Evolutionary conservation across 73 alveolate species (phyloP).

Genomic region (Stentor coeruleus): DNA sequence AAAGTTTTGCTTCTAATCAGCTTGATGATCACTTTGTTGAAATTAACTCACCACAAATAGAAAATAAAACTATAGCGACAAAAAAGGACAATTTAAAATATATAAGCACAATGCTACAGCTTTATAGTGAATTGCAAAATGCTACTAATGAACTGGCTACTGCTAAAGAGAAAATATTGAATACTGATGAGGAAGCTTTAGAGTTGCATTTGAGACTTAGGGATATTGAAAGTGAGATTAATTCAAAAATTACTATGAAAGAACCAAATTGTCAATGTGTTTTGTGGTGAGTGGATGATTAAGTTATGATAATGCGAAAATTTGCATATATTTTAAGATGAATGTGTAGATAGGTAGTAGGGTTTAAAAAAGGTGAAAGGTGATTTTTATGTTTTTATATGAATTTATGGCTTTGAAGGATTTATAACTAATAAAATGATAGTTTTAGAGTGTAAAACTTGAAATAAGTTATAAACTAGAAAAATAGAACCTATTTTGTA

Average conservation of each 20-base stretch:
- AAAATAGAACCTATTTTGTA: too few species aligned
- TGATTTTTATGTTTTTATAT: background rate
- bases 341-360: background rate
- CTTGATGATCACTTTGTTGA: too few species aligned
- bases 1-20: too few species aligned
- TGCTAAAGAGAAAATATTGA: background rate
- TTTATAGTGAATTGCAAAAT: background rate
- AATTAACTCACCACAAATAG: too few species aligned
- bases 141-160: background rate
- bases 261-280: background rate
- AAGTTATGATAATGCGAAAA: background rate
- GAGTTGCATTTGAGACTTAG: background rate
- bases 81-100: too few species aligned
- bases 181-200: background rate
- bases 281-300: background rate
- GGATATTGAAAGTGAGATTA: background rate
- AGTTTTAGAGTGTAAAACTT: background rate
- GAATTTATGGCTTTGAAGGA: background rate
- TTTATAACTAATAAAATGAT: too few species aligned
- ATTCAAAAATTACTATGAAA: too few species aligned
- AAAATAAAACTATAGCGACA: too few species aligned
- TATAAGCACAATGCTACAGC: too few species aligned
- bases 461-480: too few species aligned
- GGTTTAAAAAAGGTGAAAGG: background rate
- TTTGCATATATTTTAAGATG: background rate